Base-by-base conservation (phyloP, 2,329 filamentous ascomycete species). In the Cryphonectria carpinicola region DNA sequence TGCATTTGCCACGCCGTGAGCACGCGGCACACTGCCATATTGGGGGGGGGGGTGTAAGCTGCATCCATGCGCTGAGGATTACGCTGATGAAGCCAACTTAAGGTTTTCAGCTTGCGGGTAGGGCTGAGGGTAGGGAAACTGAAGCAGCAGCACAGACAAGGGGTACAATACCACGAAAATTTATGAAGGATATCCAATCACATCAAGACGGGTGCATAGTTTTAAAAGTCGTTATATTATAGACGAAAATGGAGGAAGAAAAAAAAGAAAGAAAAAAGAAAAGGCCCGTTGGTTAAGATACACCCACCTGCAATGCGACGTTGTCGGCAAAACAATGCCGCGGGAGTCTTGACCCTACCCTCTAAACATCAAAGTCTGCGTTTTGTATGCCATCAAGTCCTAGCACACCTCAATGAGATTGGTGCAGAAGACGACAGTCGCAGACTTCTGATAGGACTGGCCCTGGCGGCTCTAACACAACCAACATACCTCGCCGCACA, bases 1-100 rank as follows among this genome's bases (percentile, higher is more conserved):
- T 58, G 54, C 25, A 58, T 58, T 58, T 35, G 54, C 14, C 54
- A 58, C 28, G 14, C 54, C 14, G 54, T 58, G 54, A 58, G 54
- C 54, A 58, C 25, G 54, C 14, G 7, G 25, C 25, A 14, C 25
- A 56, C 25, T 6, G 25, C 25, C 54, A 32, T 32, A 35, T 56
- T 14, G 54, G 25, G 25, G 25, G 54, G 8, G 54, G 25, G 25
- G 25, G 28, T 8, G 14, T 35, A 13, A 32, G 25, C 54, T 32
- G 25, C 54, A 32, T 13, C 54, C 25, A 8, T 28, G 13, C 13
- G 52, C 25, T 32, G 28, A 58, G 25, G 25, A 58, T 58, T 17
- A 58, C 25, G 28, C 28, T 6, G 25, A 28, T 8, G 13, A 8
- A 28, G 14, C 14, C 13, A 35, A 35, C 25, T 32, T 58, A 58